Conservation (phyloP, 257 asterid genomes). For the Gardenia jasminoides region DNA sequence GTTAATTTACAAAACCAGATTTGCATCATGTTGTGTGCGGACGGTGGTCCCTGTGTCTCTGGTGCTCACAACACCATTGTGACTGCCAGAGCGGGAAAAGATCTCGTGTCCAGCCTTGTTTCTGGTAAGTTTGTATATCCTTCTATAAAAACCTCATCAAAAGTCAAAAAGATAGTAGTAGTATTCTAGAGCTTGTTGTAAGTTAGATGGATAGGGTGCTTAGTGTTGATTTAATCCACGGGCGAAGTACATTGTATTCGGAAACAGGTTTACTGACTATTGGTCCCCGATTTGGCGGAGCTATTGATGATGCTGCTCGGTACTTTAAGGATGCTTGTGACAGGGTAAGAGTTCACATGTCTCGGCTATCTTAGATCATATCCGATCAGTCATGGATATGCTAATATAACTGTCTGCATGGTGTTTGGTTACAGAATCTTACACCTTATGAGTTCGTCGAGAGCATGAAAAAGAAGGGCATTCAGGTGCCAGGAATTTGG, state of each 20-base stretch:
- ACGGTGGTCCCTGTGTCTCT: conserved; percentile 99
- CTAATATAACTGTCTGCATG: not conserved
- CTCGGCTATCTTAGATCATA: not conserved
- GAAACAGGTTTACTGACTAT: conserved; percentile 84
- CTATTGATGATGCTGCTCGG: conserved; percentile 98
- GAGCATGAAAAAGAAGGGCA: conserved; percentile 98
- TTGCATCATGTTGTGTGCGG: conserved; percentile 97
- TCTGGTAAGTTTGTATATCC: conserved; percentile 54
- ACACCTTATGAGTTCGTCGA: conserved; percentile 97
- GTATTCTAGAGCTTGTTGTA: not conserved
- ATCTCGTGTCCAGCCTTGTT: conserved; percentile 94
- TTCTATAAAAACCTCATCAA: conserved; percentile 7
- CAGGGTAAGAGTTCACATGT: conserved; percentile 44
- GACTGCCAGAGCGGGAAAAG: conserved; percentile 99
- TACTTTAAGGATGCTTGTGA: conserved; percentile 99
- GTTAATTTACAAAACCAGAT: conserved; percentile 59
- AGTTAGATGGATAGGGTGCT: conserved; percentile 9
- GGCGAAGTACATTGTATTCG: conserved; percentile 20
- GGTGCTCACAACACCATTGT: conserved; percentile 99
- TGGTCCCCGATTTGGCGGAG: conserved; percentile 99
- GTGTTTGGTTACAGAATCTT: conserved; percentile 54
- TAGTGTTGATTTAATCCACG: conserved; percentile 10
- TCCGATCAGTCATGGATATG: conserved; percentile 3
- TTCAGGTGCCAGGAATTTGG: conserved; percentile 99
- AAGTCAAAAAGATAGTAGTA: not conserved